phyloP scores from a whole-genome alignment of 1,284 basidiomycete species.

The Earliella scabrosa region DNA sequence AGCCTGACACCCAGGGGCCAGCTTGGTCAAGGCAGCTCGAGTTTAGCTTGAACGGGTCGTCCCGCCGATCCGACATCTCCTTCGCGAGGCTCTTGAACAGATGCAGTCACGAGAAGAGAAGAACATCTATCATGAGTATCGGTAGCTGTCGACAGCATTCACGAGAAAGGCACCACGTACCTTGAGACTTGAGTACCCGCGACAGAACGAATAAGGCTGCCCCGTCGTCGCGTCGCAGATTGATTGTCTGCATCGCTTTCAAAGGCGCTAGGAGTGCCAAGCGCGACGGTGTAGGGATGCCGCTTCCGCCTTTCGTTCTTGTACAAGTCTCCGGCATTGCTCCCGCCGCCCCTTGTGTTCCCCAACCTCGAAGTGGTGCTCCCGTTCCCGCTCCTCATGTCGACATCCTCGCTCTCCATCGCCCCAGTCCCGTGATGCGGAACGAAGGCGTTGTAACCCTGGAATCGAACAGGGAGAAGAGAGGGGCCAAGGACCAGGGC shows the following conservation, averaged over 20 bases:
- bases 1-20: conserved; percentile 33
- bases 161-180: too few species aligned
- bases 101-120: conserved; percentile 85
- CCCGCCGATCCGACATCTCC: conserved; percentile 46
- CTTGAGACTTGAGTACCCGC: conserved; percentile 86
- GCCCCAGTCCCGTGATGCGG: conserved; percentile 42
- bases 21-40: conserved; percentile 24
- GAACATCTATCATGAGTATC: too few species aligned
- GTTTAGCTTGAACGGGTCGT: conserved; percentile 31
- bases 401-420: conserved; percentile 55
- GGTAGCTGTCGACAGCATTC: too few species aligned
- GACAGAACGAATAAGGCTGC: conserved; percentile 85
- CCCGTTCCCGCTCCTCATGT: conserved; percentile 45
- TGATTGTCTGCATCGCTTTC: conserved; percentile 44
- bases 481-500: conserved; percentile 77
- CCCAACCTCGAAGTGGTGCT: conserved; percentile 43
- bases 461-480: conserved; percentile 75
- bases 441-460: conserved; percentile 65
- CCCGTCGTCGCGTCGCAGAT: conserved; percentile 46
- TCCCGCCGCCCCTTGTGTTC: conserved; percentile 42
- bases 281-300: conserved; percentile 47
- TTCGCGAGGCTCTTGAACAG: conserved; percentile 76
- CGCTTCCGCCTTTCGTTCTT: conserved; percentile 63
- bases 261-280: conserved; percentile 58
- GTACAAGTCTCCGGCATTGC: conserved; percentile 63